These are phyloP conservation scores for Flaveria linearis DNA, from an alignment of 129 eudicot species.

Conservation along the genomic window DNA sequence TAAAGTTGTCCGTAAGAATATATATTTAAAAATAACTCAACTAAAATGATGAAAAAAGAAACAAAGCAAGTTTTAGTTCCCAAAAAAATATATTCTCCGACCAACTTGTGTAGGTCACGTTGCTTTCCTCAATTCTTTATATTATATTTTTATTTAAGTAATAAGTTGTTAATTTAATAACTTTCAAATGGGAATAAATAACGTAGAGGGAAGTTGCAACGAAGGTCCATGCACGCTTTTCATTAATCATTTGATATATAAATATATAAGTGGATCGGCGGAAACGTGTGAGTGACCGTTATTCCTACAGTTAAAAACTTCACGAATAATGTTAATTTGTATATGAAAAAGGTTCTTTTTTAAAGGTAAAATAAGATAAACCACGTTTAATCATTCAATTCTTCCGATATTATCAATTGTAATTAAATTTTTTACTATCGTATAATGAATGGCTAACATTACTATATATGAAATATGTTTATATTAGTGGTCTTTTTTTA, in stretches of 20 bases:
- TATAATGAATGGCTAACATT: no score
- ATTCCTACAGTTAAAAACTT: conserved; percentile 1
- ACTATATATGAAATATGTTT: no score
- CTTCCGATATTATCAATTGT: no score
- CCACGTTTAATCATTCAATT: no score
- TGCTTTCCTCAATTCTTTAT: conserved; percentile 37
- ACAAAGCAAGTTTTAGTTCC: conserved; percentile 42
- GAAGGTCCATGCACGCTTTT: conserved; percentile 29
- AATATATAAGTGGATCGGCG: conserved; percentile 13
- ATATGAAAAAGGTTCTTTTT: background rate
- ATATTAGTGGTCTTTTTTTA: no score
- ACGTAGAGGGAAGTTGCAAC: conserved; percentile 31
- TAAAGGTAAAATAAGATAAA: no score
- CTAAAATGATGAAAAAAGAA: conserved; percentile 18
- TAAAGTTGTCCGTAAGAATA: no score
- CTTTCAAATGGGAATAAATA: conserved; percentile 23
- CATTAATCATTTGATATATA: background rate
- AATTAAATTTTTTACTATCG: no score
- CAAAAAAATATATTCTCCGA: conserved; percentile 41
- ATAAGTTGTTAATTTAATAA: background rate
- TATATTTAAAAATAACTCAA: conserved; percentile 7
- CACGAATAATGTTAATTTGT: background rate
- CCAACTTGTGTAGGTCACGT: conserved; percentile 47
- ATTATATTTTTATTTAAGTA: background rate
- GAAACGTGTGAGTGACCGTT: conserved; percentile 31